Conservation (phyloP, 2,329 filamentous ascomycete genomes). For the Neofusicoccum umdonicola region DNA sequence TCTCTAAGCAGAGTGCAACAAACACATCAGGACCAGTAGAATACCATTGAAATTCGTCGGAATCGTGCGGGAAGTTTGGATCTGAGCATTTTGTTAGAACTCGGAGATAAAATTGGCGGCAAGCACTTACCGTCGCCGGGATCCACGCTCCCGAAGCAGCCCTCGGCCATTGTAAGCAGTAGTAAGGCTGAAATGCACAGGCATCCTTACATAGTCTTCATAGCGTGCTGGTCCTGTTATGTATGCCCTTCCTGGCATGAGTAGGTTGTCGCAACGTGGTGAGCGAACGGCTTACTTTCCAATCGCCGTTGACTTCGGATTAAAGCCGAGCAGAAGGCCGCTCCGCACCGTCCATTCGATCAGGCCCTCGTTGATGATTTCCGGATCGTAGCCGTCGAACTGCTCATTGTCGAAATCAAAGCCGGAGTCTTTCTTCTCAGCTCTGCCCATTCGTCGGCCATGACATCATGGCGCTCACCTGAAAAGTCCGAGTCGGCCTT, state of each 20-base stretch:
- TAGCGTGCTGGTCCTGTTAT: constrained; percentile 22
- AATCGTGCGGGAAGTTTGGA: not conserved
- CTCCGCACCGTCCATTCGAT: constrained; percentile 20
- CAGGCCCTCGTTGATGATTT: constrained; percentile 16
- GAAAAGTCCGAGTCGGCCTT: not conserved
- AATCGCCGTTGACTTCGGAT: constrained; percentile 14
- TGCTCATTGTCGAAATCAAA: not conserved
- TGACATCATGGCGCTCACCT: not conserved
- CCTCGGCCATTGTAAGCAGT: not conserved
- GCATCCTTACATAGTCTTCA: constrained; percentile 15
- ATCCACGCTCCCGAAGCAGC: not conserved
- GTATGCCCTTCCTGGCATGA: constrained; percentile 18
- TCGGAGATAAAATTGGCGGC: too few relatives aligned
- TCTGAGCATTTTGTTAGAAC: not conserved
- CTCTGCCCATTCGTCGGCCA: not conserved
- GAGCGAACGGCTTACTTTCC: constrained; percentile 3
- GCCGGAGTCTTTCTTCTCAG: not conserved
- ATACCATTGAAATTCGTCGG: not conserved
- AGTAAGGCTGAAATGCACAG: too few relatives aligned
- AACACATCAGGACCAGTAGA: not conserved
- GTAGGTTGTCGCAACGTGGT: not conserved
- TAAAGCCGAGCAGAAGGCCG: constrained; percentile 21
- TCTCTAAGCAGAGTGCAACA: not conserved
- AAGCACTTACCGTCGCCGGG: not conserved
- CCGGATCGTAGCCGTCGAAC: constrained; percentile 23